A percentile compares a stretch with the other conserved stretches of the same genome.
These are phyloP conservation scores for Diutina neorugosa DNA, from an alignment of 1,139 yeast species.

Conservation along the genomic window DNA sequence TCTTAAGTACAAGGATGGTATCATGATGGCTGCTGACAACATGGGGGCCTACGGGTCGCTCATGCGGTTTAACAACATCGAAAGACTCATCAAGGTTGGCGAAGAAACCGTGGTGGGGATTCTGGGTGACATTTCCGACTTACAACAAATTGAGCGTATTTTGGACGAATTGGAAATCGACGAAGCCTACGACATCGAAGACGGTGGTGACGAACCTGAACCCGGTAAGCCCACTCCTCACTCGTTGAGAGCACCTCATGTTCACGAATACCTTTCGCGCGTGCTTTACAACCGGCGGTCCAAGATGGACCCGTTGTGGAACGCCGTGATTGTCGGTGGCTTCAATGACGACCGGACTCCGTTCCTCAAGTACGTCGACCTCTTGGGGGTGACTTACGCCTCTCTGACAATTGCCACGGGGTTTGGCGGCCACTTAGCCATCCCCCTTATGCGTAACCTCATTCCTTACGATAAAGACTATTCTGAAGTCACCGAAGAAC, in stretches of 20 bases:
- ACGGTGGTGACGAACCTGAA: conserved; percentile 26
- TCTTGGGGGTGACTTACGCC: conserved; percentile 82
- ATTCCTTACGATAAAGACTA: conserved; percentile 73
- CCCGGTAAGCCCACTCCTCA: conserved; percentile 15
- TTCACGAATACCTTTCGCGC: conserved; percentile 77
- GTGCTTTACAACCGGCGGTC: conserved; percentile 81
- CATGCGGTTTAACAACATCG: conserved; percentile 74
- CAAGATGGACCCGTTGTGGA: conserved; percentile 95
- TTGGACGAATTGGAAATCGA: conserved; percentile 65
- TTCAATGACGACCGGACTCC: conserved; percentile 55
- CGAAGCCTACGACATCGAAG: conserved; percentile 72
- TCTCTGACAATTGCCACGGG: conserved; percentile 93
- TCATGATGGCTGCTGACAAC: conserved; percentile 90
- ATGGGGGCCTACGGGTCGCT: conserved; percentile 90
- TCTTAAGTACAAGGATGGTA: conserved; percentile 80
- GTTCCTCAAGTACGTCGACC: conserved; percentile 75
- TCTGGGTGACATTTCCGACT: conserved; percentile 90
- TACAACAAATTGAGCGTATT: conserved; percentile 68
- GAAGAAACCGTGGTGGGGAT: conserved; percentile 80
- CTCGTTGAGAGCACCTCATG: conserved; percentile 68
- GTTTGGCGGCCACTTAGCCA: conserved; percentile 88
- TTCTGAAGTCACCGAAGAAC: conserved; percentile 53
- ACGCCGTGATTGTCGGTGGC: conserved; percentile 86
- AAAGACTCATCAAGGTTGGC: conserved; percentile 78
- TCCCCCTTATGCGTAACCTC: conserved; percentile 79